Evolutionary conservation across 2,329 filamentous ascomycete species (phyloP).

Genomic region (Talaromyces amestolkiae): DNA sequence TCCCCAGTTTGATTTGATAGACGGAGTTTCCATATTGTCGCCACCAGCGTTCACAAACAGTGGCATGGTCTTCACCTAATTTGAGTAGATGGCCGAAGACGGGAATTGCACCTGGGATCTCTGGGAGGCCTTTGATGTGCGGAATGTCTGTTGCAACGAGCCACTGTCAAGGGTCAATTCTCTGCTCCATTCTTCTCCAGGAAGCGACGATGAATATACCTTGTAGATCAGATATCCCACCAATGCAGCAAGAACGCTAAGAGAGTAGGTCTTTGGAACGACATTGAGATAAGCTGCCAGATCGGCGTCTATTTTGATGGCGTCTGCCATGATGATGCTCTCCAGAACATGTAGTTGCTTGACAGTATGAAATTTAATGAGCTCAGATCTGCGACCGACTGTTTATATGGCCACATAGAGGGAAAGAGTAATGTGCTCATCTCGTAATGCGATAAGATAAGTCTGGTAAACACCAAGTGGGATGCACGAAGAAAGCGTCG

Average conservation of each 20-base stretch:
- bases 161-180: background rate
- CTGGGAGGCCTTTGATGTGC: slow-evolving; percentile 56
- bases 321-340: slow-evolving; percentile 1
- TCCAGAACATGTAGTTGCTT: background rate
- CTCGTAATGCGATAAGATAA: slow-evolving; percentile 9
- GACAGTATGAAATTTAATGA: background rate
- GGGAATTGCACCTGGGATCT: slow-evolving; percentile 55
- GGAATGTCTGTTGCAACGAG: slow-evolving; percentile 48
- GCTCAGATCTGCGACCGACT: background rate
- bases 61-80: slow-evolving; percentile 55
- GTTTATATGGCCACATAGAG: background rate
- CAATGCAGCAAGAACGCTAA: background rate
- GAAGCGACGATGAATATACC: background rate
- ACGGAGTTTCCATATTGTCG: slow-evolving; percentile 51
- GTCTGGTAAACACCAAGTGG: background rate
- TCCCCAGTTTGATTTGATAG: slow-evolving; percentile 52
- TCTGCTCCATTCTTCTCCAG: background rate
- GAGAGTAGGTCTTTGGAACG: background rate
- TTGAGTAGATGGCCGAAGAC: slow-evolving; percentile 60
- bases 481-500: background rate
- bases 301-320: background rate
- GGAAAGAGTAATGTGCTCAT: background rate
- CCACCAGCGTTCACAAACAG: slow-evolving; percentile 53
- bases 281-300: slow-evolving; percentile 5
- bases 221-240: slow-evolving; percentile 2